Evolutionary conservation across 2,329 filamentous ascomycete genomes (phyloP).

Genomic region (Cyclaneusma minus): DNA sequence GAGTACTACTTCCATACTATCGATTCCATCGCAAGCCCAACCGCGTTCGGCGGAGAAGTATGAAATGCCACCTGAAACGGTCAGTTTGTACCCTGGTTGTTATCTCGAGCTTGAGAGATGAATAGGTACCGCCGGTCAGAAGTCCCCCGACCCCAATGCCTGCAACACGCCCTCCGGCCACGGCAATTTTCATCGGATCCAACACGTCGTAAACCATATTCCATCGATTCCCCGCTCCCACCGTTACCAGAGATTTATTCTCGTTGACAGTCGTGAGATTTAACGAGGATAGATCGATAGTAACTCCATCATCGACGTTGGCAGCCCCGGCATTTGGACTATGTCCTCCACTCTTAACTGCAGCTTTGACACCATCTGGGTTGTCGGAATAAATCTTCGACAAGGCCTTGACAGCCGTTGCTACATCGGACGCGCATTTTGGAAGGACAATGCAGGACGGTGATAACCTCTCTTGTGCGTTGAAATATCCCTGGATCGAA

Average conservation of each 20-base stretch:
- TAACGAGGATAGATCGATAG: slow-evolving; percentile 27
- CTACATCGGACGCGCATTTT: no score
- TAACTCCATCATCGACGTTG: slow-evolving; percentile 30
- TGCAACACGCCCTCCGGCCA: slow-evolving; percentile 21
- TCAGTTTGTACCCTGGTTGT: no score
- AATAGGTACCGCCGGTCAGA: slow-evolving; percentile 17
- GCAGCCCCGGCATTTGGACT: slow-evolving; percentile 35
- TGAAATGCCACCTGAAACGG: slow-evolving; percentile 25
- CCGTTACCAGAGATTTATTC: slow-evolving; percentile 13
- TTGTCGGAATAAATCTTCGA: no score
- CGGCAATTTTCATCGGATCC: slow-evolving; percentile 15
- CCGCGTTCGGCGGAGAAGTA: slow-evolving; percentile 26
- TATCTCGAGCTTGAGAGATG: no score
- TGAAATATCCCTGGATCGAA: no score
- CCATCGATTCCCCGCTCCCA: slow-evolving; percentile 23
- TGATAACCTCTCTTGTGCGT: no score
- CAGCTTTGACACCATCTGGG: no score
- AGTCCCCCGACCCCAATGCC: slow-evolving; percentile 24
- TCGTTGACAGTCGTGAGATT: slow-evolving; percentile 8
- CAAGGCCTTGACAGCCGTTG: no score
- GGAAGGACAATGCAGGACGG: no score
- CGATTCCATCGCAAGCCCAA: slow-evolving; percentile 32
- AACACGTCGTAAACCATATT: slow-evolving; percentile 21
- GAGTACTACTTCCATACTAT: slow-evolving; percentile 34
- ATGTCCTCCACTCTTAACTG: slow-evolving; percentile 40